Base-by-base conservation (phyloP, 73 alveolate genomes). In the Paramecium biaurelia region DNA sequence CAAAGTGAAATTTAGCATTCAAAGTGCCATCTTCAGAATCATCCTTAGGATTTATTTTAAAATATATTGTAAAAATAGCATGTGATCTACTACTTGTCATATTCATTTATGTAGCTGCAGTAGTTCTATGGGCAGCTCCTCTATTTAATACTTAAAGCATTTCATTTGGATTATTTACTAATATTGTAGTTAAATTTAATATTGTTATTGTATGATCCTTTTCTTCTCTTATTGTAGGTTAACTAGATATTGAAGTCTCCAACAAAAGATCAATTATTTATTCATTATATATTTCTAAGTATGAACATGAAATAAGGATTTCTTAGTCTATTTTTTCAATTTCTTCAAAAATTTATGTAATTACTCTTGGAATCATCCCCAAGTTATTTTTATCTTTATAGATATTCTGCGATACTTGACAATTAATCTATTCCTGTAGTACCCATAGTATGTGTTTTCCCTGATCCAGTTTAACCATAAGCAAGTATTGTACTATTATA, bases 371-470 rank as follows among this genome's bases (percentile, higher is more conserved):
- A 89, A 98, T 95, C 67, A 98, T 95, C 18, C 99, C 99, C 63
- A 92, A 70, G 70, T 98, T 98, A 35, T 97, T 93, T 21, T 89
- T 95, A 35, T 85, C 86, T 37, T 28, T 15, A 72, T 72, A 34
- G 1, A 34, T 37, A 35, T 35, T 37, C n/a, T 72, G 30, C 24
- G 28, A 30, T 63, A 63, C 84, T 63, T 63, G 20, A 11, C 47
- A 30, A 63, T 12, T 30, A 63, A 72, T 72, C 86, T 15, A 32
- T n/a, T 93, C 97, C 97, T n/a, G 92, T 92, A 72, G 97, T 96
- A 14, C 99, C 99, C 99, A 98, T 98, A 0, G 99, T 98, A 87
- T 93, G 96, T 30, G 99, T 98, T 85, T 98, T 98, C 23, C 99
- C 99, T 34, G 98, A 93, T 0, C 99, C 99, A 2, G 99, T 98